phyloP scores from a whole-genome alignment of 202 grass and related monocot species.

The Hordeum pubiflorum region DNA sequence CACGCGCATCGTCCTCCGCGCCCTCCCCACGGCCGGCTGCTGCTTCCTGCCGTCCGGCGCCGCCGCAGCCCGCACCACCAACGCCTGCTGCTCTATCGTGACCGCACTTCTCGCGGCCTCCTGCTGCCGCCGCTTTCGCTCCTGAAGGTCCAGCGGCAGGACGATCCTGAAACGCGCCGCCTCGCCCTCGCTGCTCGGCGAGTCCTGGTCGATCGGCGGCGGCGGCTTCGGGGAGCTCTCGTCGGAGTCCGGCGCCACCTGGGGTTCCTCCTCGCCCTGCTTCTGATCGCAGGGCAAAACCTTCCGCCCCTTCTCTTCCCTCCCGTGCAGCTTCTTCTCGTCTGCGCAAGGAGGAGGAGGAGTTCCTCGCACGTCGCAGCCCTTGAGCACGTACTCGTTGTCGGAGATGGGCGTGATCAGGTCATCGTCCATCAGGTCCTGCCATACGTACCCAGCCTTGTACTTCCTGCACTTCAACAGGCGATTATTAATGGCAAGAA shows the following conservation, averaged over 20 bases:
- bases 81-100: neutral
- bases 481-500: neutral
- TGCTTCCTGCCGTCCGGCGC: neutral
- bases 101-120: neutral
- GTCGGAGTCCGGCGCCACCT: slow-evolving; percentile 5
- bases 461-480: slow-evolving; percentile 33
- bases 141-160: neutral
- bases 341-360: slow-evolving; percentile 17
- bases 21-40: neutral
- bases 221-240: slow-evolving; percentile 24
- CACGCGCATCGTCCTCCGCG: slow-evolving; percentile 22
- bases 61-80: neutral
- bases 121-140: neutral
- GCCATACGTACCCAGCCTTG: slow-evolving; percentile 51
- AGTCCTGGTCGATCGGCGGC: slow-evolving; percentile 19
- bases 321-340: neutral
- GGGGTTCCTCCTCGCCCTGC: neutral
- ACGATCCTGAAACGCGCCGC: neutral
- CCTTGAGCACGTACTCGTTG: slow-evolving; percentile 69
- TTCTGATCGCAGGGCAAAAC: neutral
- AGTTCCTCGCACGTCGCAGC: slow-evolving; percentile 40
- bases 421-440: slow-evolving; percentile 63
- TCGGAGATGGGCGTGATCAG: slow-evolving; percentile 62
- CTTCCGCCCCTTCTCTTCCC: neutral
- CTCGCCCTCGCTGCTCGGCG: neutral